These are phyloP conservation scores for Castanea sativa DNA, from an alignment of 306 rosid species.

Conservation along the genomic window DNA sequence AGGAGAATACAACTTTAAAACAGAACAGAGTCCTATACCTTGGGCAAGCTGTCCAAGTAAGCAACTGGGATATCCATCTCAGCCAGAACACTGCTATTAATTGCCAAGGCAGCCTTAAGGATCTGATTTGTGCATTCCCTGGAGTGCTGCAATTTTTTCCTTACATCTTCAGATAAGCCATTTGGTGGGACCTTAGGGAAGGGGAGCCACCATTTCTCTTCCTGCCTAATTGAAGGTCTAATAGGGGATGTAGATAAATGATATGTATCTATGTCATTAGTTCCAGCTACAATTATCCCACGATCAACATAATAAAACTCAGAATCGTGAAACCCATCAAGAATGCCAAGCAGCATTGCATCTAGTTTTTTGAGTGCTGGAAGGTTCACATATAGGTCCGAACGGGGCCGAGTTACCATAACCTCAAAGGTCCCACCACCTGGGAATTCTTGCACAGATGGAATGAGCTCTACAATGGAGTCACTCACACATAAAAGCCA, in stretches of 20 bases:
- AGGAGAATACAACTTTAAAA: background rate
- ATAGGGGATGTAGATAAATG: conserved; percentile 17
- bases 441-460: conserved; percentile 42
- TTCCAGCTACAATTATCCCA: conserved; percentile 28
- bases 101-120: conserved; percentile 55
- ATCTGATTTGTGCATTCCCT: conserved; percentile 47
- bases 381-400: conserved; percentile 38
- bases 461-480: conserved; percentile 49
- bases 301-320: conserved; percentile 45
- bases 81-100: conserved; percentile 35
- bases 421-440: conserved; percentile 46
- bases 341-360: conserved; percentile 44
- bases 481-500: conserved; percentile 45
- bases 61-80: conserved; percentile 43
- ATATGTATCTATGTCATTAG: conserved; percentile 14
- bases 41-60: conserved; percentile 41
- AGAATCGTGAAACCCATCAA: conserved; percentile 33
- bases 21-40: conserved; percentile 22
- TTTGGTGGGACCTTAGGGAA: conserved; percentile 41
- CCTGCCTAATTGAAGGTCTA: conserved; percentile 26
- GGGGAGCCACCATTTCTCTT: conserved; percentile 49
- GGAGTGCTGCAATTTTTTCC: conserved; percentile 42
- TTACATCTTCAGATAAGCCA: conserved; percentile 36
- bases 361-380: conserved; percentile 53
- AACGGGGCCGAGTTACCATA: conserved; percentile 44